Conservation (phyloP, 208 protist genomes). For the Crithidia mellificae region DNA sequence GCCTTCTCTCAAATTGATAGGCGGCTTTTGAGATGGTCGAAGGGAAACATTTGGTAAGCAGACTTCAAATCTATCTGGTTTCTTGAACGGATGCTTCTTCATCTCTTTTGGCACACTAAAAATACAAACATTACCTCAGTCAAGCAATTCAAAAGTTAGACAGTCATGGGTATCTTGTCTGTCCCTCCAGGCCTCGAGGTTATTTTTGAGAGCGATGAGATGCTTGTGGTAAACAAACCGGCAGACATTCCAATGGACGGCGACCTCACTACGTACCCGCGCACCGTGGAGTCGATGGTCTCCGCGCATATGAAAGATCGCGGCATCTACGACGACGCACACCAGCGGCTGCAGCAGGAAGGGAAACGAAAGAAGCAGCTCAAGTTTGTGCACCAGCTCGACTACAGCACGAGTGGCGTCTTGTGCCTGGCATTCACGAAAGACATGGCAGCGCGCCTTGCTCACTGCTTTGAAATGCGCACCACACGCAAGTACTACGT, state of each 20-base stretch:
- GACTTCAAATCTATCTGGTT: too few relatives aligned
- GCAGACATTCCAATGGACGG: constrained; percentile 83
- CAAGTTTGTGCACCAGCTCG: constrained; percentile 93
- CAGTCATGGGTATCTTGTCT: neutral
- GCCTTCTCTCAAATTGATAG: too few relatives aligned
- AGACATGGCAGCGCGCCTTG: constrained; percentile 68
- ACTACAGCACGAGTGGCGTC: constrained; percentile 89
- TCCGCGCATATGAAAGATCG: constrained; percentile 35
- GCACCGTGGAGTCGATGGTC: constrained; percentile 67
- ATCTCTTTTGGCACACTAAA: too few relatives aligned
- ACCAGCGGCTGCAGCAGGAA: constrained; percentile 32
- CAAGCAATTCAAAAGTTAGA: neutral
- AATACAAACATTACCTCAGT: neutral
- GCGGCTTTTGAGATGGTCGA: too few relatives aligned
- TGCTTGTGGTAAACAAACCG: constrained; percentile 91
- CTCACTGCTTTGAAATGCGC: constrained; percentile 88
- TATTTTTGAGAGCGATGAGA: constrained; percentile 67
- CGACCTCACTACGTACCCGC: constrained; percentile 15
- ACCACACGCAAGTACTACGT: constrained; percentile 81
- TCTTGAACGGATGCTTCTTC: too few relatives aligned
- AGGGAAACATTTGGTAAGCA: too few relatives aligned
- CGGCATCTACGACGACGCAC: constrained; percentile 35
- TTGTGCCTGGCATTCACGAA: constrained; percentile 88
- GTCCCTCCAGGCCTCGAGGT: constrained; percentile 8
- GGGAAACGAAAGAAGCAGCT: constrained; percentile 56